Evolutionary conservation across 73 alveolate genomes (phyloP).

Genomic region (Stentor coeruleus): DNA sequence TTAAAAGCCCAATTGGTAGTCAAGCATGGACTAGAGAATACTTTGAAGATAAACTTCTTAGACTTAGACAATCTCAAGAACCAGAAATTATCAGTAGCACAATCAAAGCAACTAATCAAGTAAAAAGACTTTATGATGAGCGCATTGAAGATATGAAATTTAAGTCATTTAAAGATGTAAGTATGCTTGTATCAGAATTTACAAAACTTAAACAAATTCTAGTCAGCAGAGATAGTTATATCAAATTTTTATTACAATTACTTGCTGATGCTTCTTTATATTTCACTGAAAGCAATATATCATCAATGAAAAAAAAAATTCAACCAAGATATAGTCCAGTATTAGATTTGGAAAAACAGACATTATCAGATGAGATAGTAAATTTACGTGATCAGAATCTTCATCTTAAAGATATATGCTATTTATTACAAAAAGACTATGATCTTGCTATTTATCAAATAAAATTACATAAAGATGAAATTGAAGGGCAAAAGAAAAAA

Average conservation of each 20-base stretch:
- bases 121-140: not conserved
- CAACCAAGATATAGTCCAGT: not conserved
- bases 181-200: not conserved
- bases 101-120: not conserved
- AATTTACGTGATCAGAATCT: not conserved
- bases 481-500: not conserved
- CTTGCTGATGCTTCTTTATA: not conserved
- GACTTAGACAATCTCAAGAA: not conserved
- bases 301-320: not conserved
- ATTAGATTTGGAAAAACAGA: not conserved
- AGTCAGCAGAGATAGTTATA: not conserved
- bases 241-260: not conserved
- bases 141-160: not conserved
- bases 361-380: not conserved
- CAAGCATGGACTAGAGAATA: not conserved
- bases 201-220: not conserved
- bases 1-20: not conserved
- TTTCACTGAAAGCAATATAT: not conserved
- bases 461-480: not conserved
- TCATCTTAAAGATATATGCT: not conserved
- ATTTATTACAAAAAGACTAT: not conserved
- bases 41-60: not conserved
- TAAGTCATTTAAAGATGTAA: not conserved
- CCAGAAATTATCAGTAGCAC: not conserved
- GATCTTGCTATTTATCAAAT: not conserved